phyloP scores from a whole-genome alignment of 2,329 filamentous ascomycete genomes.

The Colletotrichum musae region DNA sequence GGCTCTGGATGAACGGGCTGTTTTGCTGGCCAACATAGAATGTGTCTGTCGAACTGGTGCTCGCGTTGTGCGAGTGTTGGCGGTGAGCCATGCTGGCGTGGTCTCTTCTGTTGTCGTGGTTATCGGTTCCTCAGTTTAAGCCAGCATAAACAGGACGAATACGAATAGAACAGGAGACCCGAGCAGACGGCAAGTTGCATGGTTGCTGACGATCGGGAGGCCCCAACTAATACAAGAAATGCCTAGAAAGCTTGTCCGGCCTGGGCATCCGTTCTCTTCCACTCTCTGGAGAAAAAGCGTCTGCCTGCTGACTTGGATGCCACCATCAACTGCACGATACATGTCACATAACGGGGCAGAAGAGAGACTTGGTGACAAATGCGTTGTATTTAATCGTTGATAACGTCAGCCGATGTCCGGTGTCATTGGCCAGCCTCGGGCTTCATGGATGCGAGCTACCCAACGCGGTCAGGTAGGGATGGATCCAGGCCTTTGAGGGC shows the following conservation, averaged over 20 bases:
- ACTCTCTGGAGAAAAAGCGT: background rate
- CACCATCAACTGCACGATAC: constrained; percentile 16
- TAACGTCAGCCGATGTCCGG: constrained; percentile 22
- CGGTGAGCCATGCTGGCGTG: constrained; percentile 26
- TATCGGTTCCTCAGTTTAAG: background rate
- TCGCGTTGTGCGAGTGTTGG: constrained; percentile 36
- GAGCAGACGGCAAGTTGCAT: constrained; percentile 27
- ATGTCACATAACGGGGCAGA: constrained; percentile 10
- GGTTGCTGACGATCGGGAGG: constrained; percentile 7
- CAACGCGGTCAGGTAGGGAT: constrained; percentile 12
- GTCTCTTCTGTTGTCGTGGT: background rate
- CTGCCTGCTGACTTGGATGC: constrained; percentile 7
- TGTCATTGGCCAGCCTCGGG: constrained; percentile 8
- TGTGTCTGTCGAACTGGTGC: constrained; percentile 32
- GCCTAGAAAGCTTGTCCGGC: constrained; percentile 30
- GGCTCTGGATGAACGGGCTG: constrained; percentile 22
- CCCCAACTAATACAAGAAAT: constrained; percentile 23
- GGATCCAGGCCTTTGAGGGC: constrained; percentile 21
- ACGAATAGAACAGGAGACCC: background rate
- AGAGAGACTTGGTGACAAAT: constrained; percentile 15
- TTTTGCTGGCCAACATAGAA: constrained; percentile 25
- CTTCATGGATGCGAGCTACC: constrained; percentile 5
- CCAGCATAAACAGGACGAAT: background rate
- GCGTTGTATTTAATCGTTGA: constrained; percentile 14
- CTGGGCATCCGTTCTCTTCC: constrained; percentile 8